A percentile compares a stretch with the other conserved stretches of the same genome.
Evolutionary conservation across 805 yeast species (phyloP).

Genomic region (Yarrowia yakushimensis): DNA sequence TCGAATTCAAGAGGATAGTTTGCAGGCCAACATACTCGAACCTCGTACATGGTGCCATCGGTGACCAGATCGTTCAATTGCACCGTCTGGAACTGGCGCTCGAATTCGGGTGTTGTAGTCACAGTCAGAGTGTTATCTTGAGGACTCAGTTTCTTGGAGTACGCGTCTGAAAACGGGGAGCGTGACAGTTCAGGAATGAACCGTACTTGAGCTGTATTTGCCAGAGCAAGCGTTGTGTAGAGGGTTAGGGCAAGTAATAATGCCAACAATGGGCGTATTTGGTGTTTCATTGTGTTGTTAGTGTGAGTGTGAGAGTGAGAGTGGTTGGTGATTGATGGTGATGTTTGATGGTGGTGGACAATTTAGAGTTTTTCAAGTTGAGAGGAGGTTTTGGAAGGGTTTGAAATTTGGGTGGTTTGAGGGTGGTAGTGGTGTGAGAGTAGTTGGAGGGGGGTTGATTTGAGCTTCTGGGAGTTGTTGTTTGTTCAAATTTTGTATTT

Average conservation of each 20-base stretch:
- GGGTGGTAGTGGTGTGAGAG: too few relatives aligned
- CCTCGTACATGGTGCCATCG: constrained; percentile 18
- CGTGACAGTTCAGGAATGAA: neutral
- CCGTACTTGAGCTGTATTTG: constrained; percentile 8
- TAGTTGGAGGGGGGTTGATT: too few relatives aligned
- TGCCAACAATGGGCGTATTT: neutral
- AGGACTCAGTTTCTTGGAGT: neutral
- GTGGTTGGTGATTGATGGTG: neutral
- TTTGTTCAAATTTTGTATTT: too few relatives aligned
- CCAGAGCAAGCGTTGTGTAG: neutral
- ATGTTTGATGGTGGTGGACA: neutral
- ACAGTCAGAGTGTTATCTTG: neutral
- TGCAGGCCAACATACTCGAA: constrained; percentile 22
- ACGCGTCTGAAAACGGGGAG: neutral
- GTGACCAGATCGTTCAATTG: neutral
- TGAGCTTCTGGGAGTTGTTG: too few relatives aligned
- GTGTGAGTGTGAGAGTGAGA: neutral
- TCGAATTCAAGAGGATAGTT: neutral
- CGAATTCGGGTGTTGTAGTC: neutral
- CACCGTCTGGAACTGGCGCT: neutral
- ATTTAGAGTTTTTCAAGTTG: neutral
- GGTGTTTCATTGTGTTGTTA: neutral
- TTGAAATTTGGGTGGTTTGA: too few relatives aligned
- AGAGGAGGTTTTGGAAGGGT: too few relatives aligned
- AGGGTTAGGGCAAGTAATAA: neutral